Percentiles rank a stretch among this genome's conserved stretches.
phyloP scores from a whole-genome alignment of 306 rosid species.

The Echinosophora koreensis region DNA sequence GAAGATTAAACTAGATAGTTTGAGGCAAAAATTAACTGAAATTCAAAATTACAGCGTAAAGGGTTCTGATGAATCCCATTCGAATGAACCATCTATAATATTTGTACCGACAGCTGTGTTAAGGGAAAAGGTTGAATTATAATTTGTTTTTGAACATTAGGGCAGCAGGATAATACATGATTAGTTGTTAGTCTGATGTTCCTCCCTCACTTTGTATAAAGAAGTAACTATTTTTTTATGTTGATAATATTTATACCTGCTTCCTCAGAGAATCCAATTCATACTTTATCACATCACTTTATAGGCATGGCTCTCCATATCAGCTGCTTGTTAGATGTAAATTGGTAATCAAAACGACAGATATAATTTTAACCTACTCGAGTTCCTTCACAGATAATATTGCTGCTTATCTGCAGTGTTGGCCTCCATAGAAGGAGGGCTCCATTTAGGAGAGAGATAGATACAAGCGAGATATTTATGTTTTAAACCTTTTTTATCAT shows the following conservation, averaged over 20 bases:
- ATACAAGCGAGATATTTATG: too few species aligned
- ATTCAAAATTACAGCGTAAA: constrained; percentile 51
- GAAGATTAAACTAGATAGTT: constrained; percentile 57
- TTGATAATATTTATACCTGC: constrained; percentile 2
- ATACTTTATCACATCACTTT: not conserved
- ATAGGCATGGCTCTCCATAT: not conserved
- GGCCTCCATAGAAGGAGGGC: not conserved
- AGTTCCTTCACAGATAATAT: not conserved
- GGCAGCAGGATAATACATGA: constrained; percentile 23
- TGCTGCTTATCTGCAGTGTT: not conserved
- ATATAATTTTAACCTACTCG: not conserved
- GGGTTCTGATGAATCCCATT: constrained; percentile 47
- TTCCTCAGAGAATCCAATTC: not conserved
- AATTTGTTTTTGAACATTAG: constrained; percentile 19
- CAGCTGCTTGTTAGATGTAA: not conserved
- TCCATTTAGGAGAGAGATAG: too few species aligned
- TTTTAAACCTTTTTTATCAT: too few species aligned
- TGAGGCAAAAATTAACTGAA: constrained; percentile 60
- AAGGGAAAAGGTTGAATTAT: constrained; percentile 67
- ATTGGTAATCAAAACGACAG: not conserved
- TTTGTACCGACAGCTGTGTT: constrained; percentile 83
- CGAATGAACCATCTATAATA: constrained; percentile 51
- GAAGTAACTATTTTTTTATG: not conserved
- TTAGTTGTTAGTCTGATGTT: constrained; percentile 1
- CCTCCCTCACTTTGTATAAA: constrained; percentile 31